Base-by-base conservation (phyloP, 805 yeast genomes). In the Pachysolen tannophilus region DNA sequence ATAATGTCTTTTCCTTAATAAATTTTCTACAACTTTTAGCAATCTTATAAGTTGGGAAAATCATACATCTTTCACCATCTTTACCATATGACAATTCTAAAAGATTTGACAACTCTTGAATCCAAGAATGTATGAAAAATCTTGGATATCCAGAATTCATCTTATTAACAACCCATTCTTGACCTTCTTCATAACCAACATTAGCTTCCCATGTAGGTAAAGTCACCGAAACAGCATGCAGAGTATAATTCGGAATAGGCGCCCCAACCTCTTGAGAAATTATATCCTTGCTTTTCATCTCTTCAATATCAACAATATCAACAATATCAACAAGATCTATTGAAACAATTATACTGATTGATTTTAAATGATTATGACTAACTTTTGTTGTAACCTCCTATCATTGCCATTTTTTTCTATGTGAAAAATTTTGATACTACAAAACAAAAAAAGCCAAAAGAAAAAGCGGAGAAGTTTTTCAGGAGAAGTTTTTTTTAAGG, bases 171-270 rank as follows among this genome's bases (percentile, higher is more conserved):
- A 87, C 85, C 82, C 86, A 78, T 15, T 72, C 78, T 48, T 83
- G 79, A 14, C 95, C 95, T 55, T 84, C 92, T 53, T 87, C 96
- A 50, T 92, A 92, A 3, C 86, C 96, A 1, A 92, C 82, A 4
- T 82, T 85, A 30, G 94, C 86, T 32, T 75, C 82, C 98, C 97
- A 92, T 0, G 95, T 83, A 6, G 98, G 98, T 23, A 90, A 67
- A 2, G 95, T 83, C 31, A 90, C 97, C 9, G 95, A 84, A 2
- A 90, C 95, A 0, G 97, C 96, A 56, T 92, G 97, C 3, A 81
- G 78, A 0, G 94, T 81, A 53, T 85, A 79, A 40, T 83, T 80
- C 3, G 98, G 97, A 39, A 92, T 88, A 2, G 95, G 75, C 13
- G 72, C 81, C 3, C 97, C 97, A 13, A 86, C 71, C 27, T 60